phyloP scores from a whole-genome alignment of 768 basidiomycete species.

The Psilocybe cyanescens region DNA sequence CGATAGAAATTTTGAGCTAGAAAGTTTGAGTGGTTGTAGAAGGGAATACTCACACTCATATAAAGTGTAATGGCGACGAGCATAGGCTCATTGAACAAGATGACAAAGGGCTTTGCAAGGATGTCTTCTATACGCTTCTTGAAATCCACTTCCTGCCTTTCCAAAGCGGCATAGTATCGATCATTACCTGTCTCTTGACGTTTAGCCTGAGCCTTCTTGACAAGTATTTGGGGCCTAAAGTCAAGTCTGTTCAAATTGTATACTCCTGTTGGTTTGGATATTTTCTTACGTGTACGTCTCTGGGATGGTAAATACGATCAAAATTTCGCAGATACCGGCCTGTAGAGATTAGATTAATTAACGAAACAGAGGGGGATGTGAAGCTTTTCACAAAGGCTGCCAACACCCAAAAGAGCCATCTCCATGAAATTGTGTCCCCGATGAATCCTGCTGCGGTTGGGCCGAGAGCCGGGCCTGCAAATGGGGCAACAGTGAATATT shows the following conservation, averaged over 20 bases:
- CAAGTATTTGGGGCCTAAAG: slow-evolving; percentile 57
- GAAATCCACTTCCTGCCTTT: slow-evolving; percentile 41
- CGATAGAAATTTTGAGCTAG: not conserved
- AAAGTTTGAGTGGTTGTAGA: too few relatives aligned
- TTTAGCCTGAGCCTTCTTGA: slow-evolving; percentile 49
- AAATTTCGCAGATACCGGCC: slow-evolving; percentile 51
- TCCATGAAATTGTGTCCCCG: slow-evolving; percentile 53
- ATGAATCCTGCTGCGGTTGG: slow-evolving; percentile 57
- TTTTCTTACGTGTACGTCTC: slow-evolving; percentile 66
- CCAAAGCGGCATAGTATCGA: slow-evolving; percentile 55
- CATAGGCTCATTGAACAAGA: slow-evolving; percentile 70
- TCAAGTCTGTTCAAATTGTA: slow-evolving; percentile 15
- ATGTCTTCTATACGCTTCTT: slow-evolving; percentile 47
- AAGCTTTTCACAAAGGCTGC: slow-evolving; percentile 50
- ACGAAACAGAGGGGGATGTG: too few relatives aligned
- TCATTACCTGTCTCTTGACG: slow-evolving; percentile 57
- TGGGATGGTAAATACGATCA: slow-evolving; percentile 59
- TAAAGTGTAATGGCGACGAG: slow-evolving; percentile 65
- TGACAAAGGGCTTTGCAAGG: slow-evolving; percentile 60
- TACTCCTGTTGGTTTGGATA: not conserved
- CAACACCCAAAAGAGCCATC: slow-evolving; percentile 71
- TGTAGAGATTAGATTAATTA: slow-evolving; percentile 18
- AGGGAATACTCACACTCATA: slow-evolving; percentile 49
- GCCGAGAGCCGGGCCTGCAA: slow-evolving; percentile 66
- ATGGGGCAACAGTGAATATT: slow-evolving; percentile 66